A percentile compares a stretch with the other conserved stretches of the same genome.
Evolutionary conservation across 2,329 filamentous ascomycete genomes (phyloP).

Genomic region (Fusarium sublunatum): DNA sequence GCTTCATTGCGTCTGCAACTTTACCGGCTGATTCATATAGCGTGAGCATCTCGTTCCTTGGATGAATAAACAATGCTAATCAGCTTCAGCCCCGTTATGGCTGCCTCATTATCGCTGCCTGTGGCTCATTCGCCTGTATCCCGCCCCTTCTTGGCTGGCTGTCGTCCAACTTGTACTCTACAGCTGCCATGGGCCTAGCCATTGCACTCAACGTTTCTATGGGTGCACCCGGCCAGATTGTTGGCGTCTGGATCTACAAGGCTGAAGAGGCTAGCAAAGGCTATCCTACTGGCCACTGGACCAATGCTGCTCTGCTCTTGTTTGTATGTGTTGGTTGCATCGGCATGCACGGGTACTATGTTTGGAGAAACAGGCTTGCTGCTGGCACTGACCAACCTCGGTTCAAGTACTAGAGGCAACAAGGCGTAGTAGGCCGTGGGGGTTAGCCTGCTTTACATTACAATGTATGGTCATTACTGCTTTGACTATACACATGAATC

Average conservation of each 20-base stretch:
- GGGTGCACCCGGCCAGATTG: slow-evolving; percentile 73
- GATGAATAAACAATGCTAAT: not conserved
- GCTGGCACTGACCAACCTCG: slow-evolving; percentile 21
- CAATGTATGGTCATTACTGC: too few species aligned
- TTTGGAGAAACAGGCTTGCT: slow-evolving; percentile 53
- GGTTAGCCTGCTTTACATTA: too few species aligned
- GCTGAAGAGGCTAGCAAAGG: slow-evolving; percentile 66
- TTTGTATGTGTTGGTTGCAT: slow-evolving; percentile 67
- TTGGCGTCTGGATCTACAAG: slow-evolving; percentile 79
- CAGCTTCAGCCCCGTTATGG: slow-evolving; percentile 64
- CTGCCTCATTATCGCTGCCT: slow-evolving; percentile 72
- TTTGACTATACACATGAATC: too few species aligned
- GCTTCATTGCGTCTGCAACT: slow-evolving; percentile 69
- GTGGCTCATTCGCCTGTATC: slow-evolving; percentile 73
- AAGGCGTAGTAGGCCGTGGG: too few species aligned
- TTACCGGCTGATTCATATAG: slow-evolving; percentile 67
- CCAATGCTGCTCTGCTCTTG: slow-evolving; percentile 68
- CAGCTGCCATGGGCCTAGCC: slow-evolving; percentile 70
- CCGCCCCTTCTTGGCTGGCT: slow-evolving; percentile 74
- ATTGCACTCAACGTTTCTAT: slow-evolving; percentile 75
- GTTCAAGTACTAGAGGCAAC: slow-evolving; percentile 34
- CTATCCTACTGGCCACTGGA: slow-evolving; percentile 76
- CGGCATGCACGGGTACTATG: slow-evolving; percentile 65
- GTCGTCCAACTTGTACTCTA: slow-evolving; percentile 72
- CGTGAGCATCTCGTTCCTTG: not conserved